Evolutionary conservation across 1,284 basidiomycete species (phyloP).

Genomic region (Hemileia vastatrix): DNA sequence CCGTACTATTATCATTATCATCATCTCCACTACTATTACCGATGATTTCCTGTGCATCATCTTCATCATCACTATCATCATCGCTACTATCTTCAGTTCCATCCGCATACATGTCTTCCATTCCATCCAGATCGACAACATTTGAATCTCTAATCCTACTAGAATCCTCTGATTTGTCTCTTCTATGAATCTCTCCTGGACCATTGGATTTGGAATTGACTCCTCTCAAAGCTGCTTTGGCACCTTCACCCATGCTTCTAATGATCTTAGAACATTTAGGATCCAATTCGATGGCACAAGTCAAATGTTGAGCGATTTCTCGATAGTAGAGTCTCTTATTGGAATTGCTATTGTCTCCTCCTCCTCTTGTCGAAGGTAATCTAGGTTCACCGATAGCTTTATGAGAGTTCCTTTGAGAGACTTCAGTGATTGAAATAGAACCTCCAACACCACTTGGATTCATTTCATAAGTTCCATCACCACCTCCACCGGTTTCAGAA

Average conservation of each 20-base stretch:
- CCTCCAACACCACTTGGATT: neutral
- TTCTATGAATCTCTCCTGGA: neutral
- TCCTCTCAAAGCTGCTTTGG: constrained; percentile 14
- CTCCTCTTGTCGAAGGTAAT: neutral
- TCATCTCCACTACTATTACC: too few species aligned
- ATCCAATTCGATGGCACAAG: constrained; percentile 35
- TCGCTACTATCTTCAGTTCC: neutral
- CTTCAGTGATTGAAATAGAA: neutral
- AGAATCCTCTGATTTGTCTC: neutral
- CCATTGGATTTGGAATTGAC: neutral
- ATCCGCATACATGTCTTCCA: neutral
- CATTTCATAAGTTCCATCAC: constrained; percentile 2
- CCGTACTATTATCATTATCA: too few species aligned
- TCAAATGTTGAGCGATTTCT: constrained; percentile 37
- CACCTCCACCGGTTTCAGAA: neutral
- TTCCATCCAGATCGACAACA: neutral
- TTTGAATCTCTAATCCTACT: neutral
- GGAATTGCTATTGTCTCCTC: constrained; percentile 1
- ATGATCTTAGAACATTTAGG: constrained; percentile 27
- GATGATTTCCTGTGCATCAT: too few species aligned
- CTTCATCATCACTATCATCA: too few species aligned
- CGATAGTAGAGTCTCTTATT: constrained; percentile 23
- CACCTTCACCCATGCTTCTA: constrained; percentile 33
- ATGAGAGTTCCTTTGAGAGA: neutral
- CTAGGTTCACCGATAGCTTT: neutral